phyloP scores from a whole-genome alignment of 768 basidiomycete species.

The Leccinum olivaceopallidum region DNA sequence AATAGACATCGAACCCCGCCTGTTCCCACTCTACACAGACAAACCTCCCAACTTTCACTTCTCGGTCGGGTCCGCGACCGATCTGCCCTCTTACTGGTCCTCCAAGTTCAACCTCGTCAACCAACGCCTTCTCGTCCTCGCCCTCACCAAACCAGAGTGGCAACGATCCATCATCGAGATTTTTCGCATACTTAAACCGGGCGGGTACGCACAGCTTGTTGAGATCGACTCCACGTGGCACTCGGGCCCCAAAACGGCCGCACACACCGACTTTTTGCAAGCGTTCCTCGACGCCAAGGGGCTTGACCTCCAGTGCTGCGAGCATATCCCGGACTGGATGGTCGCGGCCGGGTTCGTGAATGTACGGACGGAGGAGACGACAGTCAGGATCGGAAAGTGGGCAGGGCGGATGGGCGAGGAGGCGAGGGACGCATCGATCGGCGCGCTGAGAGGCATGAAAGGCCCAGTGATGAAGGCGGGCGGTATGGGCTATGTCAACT shows the following conservation, averaged over 20 bases:
- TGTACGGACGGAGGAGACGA: constrained; percentile 12
- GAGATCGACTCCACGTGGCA: constrained; percentile 24
- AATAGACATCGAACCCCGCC: constrained; percentile 23
- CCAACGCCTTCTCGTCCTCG: constrained; percentile 34
- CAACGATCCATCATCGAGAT: constrained; percentile 23
- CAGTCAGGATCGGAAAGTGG: constrained; percentile 20
- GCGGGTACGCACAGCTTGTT: constrained; percentile 33
- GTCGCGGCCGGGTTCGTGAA: neutral
- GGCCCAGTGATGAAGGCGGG: constrained; percentile 24
- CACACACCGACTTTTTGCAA: constrained; percentile 11
- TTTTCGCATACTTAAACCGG: constrained; percentile 30
- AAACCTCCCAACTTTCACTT: constrained; percentile 11
- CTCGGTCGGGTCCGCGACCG: constrained; percentile 15
- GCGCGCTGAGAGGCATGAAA: constrained; percentile 23
- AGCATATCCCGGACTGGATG: constrained; percentile 14
- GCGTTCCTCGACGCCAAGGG: constrained; percentile 12
- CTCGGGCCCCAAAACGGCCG: constrained; percentile 11
- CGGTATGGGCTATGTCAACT: constrained; percentile 18
- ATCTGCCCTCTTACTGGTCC: constrained; percentile 31
- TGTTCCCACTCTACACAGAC: constrained; percentile 11
- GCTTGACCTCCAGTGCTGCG: constrained; percentile 12
- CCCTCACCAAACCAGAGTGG: constrained; percentile 29
- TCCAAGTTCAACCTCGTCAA: constrained; percentile 32
- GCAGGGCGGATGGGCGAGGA: constrained; percentile 20
- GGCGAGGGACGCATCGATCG: constrained; percentile 21